Evolutionary conservation across 2,329 filamentous ascomycete species (phyloP).

Genomic region (Cladophialophora psammophila): DNA sequence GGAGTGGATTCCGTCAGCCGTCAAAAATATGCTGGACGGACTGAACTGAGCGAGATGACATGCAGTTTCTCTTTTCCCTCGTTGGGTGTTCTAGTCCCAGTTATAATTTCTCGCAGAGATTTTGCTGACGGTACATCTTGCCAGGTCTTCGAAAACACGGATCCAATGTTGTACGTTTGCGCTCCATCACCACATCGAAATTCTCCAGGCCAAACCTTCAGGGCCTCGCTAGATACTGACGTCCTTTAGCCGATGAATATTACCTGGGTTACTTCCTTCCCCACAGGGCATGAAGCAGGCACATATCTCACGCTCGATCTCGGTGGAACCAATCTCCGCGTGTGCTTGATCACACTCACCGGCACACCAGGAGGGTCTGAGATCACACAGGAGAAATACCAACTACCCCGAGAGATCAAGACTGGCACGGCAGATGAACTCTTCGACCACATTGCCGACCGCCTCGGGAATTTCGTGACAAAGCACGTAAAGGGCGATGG

Average conservation of each 20-base stretch:
- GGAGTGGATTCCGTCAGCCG: conserved; percentile 7
- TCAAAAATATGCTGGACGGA: not conserved
- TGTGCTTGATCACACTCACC: conserved; percentile 81
- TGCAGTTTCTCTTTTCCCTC: not conserved
- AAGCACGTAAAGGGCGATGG: conserved; percentile 71
- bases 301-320: conserved; percentile 85
- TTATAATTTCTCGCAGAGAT: not conserved
- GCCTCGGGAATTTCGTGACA: conserved; percentile 84
- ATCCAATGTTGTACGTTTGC: conserved; percentile 18
- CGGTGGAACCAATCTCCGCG: conserved; percentile 88
- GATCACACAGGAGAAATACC: conserved; percentile 87
- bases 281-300: conserved; percentile 83
- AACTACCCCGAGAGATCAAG: conserved; percentile 84
- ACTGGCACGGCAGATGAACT: conserved; percentile 77
- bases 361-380: conserved; percentile 88
- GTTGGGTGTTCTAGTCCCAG: not conserved
- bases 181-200: conserved; percentile 5
- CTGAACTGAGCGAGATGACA: not conserved
- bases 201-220: not conserved
- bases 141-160: not conserved
- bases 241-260: conserved; percentile 85
- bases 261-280: conserved; percentile 92
- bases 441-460: conserved; percentile 94
- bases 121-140: not conserved
- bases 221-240: not conserved